phyloP scores from a whole-genome alignment of 2,329 filamentous ascomycete genomes.

The Trichoderma atroviride region DNA sequence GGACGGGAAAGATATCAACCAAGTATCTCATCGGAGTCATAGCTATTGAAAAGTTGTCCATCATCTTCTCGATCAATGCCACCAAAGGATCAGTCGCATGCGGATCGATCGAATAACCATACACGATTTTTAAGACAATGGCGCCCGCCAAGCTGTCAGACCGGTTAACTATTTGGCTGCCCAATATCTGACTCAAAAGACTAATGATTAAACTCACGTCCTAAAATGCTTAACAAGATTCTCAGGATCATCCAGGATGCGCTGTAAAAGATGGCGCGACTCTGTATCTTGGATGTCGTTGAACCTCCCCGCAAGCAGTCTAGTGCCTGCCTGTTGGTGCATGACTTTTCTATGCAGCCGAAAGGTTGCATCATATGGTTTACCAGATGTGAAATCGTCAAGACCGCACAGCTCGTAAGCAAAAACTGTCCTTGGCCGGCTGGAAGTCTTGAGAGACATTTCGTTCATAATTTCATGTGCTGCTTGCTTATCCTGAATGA shows the following conservation, averaged over 20 bases:
- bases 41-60: background rate
- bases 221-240: slow-evolving; percentile 19
- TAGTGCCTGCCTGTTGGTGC: slow-evolving; percentile 15
- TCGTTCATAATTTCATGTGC: slow-evolving; percentile 3
- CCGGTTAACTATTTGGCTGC: background rate
- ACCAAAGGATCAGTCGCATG: background rate
- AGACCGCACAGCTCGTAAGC: slow-evolving; percentile 33
- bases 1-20: slow-evolving; percentile 3
- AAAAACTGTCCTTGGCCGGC: slow-evolving; percentile 5
- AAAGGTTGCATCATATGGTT: background rate
- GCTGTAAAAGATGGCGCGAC: slow-evolving; percentile 17
- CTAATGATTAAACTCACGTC: slow-evolving; percentile 20
- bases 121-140: background rate
- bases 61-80: background rate
- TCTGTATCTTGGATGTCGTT: slow-evolving; percentile 23
- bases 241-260: slow-evolving; percentile 5
- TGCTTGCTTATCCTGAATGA: slow-evolving; percentile 13
- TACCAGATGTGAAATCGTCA: slow-evolving; percentile 17
- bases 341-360: slow-evolving; percentile 12
- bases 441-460: slow-evolving; percentile 2
- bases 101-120: slow-evolving; percentile 1
- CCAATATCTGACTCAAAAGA: background rate
- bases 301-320: background rate
- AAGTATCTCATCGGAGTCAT: background rate
- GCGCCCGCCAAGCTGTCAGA: background rate